Conservation (phyloP, 2,329 filamentous ascomycete species). For the Claviceps arundinis region DNA sequence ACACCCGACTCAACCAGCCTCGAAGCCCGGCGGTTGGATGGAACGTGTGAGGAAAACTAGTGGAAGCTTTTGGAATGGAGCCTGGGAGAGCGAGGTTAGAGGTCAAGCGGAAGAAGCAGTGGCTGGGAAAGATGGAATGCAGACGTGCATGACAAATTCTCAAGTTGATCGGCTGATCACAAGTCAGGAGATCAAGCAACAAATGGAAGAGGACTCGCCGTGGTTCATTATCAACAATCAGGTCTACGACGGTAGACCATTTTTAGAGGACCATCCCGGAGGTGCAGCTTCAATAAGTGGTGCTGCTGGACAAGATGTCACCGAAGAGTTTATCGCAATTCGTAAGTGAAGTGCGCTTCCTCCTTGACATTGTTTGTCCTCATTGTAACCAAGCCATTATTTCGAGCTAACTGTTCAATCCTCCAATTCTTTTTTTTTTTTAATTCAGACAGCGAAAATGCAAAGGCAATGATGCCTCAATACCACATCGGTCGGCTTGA, state of each 20-base stretch:
- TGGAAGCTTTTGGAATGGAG: slow-evolving; percentile 66
- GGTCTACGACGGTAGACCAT: slow-evolving; percentile 75
- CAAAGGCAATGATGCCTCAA: slow-evolving; percentile 74
- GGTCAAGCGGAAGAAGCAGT: slow-evolving; percentile 31
- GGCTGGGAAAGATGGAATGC: slow-evolving; percentile 39
- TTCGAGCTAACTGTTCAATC: neutral
- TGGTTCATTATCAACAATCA: slow-evolving; percentile 87
- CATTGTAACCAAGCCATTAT: neutral
- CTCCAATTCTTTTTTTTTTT: neutral
- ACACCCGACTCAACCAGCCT: slow-evolving; percentile 71
- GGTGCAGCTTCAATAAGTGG: slow-evolving; percentile 74
- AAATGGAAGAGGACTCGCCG: slow-evolving; percentile 50
- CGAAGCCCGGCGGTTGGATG: slow-evolving; percentile 83
- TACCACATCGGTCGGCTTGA: slow-evolving; percentile 78
- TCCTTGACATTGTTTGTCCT: neutral
- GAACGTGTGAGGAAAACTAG: slow-evolving; percentile 74
- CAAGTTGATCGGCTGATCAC: slow-evolving; percentile 49
- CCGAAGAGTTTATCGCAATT: slow-evolving; percentile 85
- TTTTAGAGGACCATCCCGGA: slow-evolving; percentile 72
- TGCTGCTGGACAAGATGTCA: slow-evolving; percentile 68
- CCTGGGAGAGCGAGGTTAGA: slow-evolving; percentile 64
- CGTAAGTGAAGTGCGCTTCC: slow-evolving; percentile 41
- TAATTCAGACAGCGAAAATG: slow-evolving; percentile 70
- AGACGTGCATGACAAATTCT: slow-evolving; percentile 67
- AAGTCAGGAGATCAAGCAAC: slow-evolving; percentile 57